A percentile compares a stretch with the other conserved stretches of the same genome.
Evolutionary conservation across 2,329 filamentous ascomycete genomes (phyloP).

Genomic region (Chaetomium sp.): DNA sequence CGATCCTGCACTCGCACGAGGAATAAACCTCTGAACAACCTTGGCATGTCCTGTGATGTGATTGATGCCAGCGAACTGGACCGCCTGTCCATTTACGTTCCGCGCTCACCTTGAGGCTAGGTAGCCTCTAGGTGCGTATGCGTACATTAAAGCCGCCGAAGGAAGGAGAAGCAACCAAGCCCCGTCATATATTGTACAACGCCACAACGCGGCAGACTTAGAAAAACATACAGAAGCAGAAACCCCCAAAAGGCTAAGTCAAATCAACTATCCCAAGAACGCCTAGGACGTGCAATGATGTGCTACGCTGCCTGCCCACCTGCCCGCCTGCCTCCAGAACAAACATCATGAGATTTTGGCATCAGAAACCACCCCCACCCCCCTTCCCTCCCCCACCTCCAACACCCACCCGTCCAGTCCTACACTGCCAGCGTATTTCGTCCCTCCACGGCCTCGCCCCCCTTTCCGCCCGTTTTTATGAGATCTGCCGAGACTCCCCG

Average conservation of each 20-base stretch:
- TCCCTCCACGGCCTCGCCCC: background rate
- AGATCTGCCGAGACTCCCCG: background rate
- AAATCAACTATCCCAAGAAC: conserved; percentile 14
- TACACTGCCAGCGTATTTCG: background rate
- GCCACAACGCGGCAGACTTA: background rate
- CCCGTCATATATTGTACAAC: background rate
- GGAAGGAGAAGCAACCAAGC: background rate
- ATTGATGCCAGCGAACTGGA: background rate
- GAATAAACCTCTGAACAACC: conserved; percentile 31
- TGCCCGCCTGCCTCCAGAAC: background rate
- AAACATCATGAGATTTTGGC: conserved; percentile 11
- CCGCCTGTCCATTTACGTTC: background rate
- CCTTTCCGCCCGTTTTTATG: background rate
- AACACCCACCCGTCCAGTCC: too few relatives aligned
- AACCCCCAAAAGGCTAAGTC: background rate
- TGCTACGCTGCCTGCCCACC: conserved; percentile 7
- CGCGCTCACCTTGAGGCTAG: background rate
- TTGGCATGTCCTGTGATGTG: background rate
- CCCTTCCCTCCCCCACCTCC: background rate
- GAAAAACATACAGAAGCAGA: background rate
- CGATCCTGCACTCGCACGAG: conserved; percentile 29
- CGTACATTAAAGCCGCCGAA: background rate
- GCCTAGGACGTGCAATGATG: conserved; percentile 8
- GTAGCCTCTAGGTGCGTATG: background rate
- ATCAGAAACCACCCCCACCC: conserved; percentile 4